Evolutionary conservation across 1,139 yeast genomes (phyloP).

Genomic region (Pichia inconspicua): DNA sequence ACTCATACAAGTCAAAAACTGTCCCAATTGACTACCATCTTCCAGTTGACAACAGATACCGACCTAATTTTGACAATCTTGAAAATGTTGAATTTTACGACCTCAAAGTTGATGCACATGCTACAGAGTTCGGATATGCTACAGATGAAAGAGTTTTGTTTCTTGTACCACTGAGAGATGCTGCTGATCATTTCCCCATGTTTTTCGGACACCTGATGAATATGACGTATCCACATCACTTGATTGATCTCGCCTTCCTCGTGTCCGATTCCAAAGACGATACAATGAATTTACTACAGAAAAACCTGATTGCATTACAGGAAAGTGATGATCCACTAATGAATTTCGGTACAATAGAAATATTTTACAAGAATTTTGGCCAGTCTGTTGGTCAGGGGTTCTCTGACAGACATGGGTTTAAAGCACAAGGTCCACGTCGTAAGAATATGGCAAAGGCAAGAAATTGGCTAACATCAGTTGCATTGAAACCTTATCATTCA

Average conservation of each 20-base stretch:
- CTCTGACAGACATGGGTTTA: slow-evolving; percentile 81
- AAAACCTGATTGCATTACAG: slow-evolving; percentile 39
- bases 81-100: slow-evolving; percentile 31
- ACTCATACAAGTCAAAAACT: not conserved
- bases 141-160: slow-evolving; percentile 46
- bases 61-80: slow-evolving; percentile 12
- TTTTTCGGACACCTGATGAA: slow-evolving; percentile 50
- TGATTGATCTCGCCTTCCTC: slow-evolving; percentile 51
- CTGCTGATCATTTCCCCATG: slow-evolving; percentile 57
- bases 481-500: slow-evolving; percentile 75
- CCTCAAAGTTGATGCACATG: slow-evolving; percentile 34
- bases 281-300: slow-evolving; percentile 42
- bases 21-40: not conserved
- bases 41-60: slow-evolving; percentile 6
- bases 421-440: slow-evolving; percentile 81
- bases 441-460: slow-evolving; percentile 86
- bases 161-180: slow-evolving; percentile 55
- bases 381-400: slow-evolving; percentile 86
- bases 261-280: slow-evolving; percentile 53
- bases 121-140: slow-evolving; percentile 47
- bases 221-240: slow-evolving; percentile 49
- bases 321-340: slow-evolving; percentile 33
- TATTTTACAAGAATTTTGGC: slow-evolving; percentile 78
- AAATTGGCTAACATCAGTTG: slow-evolving; percentile 74
- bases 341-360: slow-evolving; percentile 53